A percentile compares a stretch with the other conserved stretches of the same genome.
These are phyloP conservation scores for Alternaria brassicae DNA, from an alignment of 2,329 filamentous ascomycete genomes.

Conservation along the genomic window DNA sequence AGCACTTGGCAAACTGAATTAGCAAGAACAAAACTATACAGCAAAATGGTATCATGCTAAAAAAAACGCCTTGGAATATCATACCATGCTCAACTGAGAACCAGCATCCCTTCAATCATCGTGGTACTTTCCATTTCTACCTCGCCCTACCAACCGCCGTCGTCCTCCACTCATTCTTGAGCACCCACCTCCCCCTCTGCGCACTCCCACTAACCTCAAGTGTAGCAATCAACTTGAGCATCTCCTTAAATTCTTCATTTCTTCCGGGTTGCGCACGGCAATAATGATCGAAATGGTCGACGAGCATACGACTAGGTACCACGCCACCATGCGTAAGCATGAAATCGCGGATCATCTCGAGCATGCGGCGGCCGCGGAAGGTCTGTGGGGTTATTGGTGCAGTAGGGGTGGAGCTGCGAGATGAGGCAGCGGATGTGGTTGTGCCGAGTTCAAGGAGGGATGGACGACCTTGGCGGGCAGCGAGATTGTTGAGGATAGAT, in stretches of 20 bases:
- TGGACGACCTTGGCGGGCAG: constrained; percentile 49
- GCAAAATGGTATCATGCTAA: not conserved
- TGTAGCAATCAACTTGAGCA: constrained; percentile 76
- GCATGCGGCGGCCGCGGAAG: constrained; percentile 52
- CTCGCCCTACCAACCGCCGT: not conserved
- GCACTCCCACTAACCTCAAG: constrained; percentile 65
- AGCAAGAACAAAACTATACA: not conserved
- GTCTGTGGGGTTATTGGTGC: constrained; percentile 29
- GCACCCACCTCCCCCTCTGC: constrained; percentile 62
- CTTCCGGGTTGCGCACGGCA: constrained; percentile 73
- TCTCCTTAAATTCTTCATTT: constrained; percentile 77
- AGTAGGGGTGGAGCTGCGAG: constrained; percentile 39
- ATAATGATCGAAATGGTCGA: constrained; percentile 87
- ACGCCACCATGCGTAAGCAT: constrained; percentile 78
- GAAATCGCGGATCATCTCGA: constrained; percentile 73
- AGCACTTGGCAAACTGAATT: not conserved
- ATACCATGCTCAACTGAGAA: not conserved
- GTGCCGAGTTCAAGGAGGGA: constrained; percentile 11
- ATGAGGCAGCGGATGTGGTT: constrained; percentile 22
- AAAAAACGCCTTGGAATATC: not conserved
- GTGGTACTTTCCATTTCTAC: not conserved
- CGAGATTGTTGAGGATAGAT: constrained; percentile 54
- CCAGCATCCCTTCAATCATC: too few relatives aligned
- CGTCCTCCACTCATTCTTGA: constrained; percentile 62
- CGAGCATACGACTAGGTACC: constrained; percentile 82